These are phyloP conservation scores for Rhodotorula graminis DNA, from an alignment of 768 basidiomycete genomes.

Conservation along the genomic window DNA sequence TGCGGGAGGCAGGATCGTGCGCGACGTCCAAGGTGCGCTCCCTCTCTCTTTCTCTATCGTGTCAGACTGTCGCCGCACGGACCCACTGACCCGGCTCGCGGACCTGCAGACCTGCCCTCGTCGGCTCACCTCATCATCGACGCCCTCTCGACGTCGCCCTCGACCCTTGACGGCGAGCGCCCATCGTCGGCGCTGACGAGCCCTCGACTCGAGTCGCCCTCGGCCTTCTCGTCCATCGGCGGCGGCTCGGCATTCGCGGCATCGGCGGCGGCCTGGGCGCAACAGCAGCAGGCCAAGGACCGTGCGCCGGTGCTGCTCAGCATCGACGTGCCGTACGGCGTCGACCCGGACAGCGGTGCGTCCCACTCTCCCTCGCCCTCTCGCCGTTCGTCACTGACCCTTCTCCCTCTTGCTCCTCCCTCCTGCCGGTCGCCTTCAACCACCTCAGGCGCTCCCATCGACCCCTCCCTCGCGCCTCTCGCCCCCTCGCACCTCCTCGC, in stretches of 20 bases:
- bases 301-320: neutral
- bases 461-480: neutral
- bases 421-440: too few species aligned
- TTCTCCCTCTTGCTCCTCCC: too few species aligned
- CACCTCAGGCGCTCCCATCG: neutral
- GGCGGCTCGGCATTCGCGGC: neutral
- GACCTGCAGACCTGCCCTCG: slow-evolving; percentile 13
- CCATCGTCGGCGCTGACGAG: neutral
- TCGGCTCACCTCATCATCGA: slow-evolving; percentile 23
- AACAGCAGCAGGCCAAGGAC: too few species aligned
- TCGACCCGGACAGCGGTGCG: slow-evolving; percentile 8
- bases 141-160: neutral
- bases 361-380: neutral
- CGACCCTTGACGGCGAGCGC: neutral
- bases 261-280: neutral
- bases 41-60: too few species aligned
- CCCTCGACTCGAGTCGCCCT: neutral
- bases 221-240: neutral
- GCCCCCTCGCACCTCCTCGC: slow-evolving; percentile 10
- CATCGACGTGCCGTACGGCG: slow-evolving; percentile 10
- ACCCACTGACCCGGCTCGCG: too few species aligned
- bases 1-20: slow-evolving; percentile 19
- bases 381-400: neutral
- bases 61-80: too few species aligned
- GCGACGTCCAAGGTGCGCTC: slow-evolving; percentile 6